phyloP scores from a whole-genome alignment of 306 rosid genomes.

The Mucuna pruriens region DNA sequence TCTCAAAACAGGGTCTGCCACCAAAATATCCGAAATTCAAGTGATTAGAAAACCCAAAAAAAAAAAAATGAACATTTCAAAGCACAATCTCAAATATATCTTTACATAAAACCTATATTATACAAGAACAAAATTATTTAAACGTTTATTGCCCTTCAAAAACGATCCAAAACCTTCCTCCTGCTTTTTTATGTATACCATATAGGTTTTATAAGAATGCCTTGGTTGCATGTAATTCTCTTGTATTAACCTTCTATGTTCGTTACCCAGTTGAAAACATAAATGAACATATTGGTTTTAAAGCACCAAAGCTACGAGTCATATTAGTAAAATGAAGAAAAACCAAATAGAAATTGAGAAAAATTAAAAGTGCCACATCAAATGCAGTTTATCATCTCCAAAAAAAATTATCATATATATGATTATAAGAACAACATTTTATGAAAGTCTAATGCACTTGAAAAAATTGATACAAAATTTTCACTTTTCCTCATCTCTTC shows the following conservation, averaged over 20 bases:
- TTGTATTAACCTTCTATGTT: neutral
- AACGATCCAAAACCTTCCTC: neutral
- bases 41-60: neutral
- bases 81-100: neutral
- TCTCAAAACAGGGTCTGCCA: conserved; percentile 29
- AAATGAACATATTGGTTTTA: neutral
- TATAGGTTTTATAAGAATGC: no score
- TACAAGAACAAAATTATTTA: neutral
- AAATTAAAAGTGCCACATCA: neutral
- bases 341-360: neutral
- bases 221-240: neutral
- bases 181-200: neutral
- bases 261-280: neutral
- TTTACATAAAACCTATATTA: neutral
- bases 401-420: neutral
- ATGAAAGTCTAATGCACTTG: neutral
- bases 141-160: neutral
- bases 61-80: neutral
- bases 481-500: neutral
- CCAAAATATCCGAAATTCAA: conserved; percentile 35
- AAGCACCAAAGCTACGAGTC: neutral
- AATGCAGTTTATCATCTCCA: neutral
- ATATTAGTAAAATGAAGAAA: neutral
- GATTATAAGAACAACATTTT: neutral
- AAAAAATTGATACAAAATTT: neutral